A percentile compares a stretch with the other conserved stretches of the same genome.
Conservation (phyloP, 148 eudicot species). For the Chenopodium quinoa region DNA sequence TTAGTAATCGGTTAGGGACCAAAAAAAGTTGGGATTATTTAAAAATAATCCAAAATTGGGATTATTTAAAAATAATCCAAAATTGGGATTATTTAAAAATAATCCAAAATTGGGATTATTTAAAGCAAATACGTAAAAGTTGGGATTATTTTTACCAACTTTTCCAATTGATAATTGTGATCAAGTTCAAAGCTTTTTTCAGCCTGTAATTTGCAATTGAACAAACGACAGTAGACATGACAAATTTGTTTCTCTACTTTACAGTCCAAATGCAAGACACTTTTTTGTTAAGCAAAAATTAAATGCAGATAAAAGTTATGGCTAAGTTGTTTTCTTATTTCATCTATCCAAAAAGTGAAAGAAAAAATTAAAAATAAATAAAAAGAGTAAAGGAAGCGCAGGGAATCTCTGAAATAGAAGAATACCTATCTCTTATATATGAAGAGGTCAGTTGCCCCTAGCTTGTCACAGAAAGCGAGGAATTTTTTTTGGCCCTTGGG, state of each 20-base stretch:
- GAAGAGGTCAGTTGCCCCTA: slow-evolving; percentile 29
- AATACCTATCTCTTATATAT: slow-evolving; percentile 14
- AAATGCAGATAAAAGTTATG: not conserved
- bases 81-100: too few relatives aligned
- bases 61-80: too few relatives aligned
- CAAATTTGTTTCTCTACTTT: not conserved
- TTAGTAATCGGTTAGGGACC: too few relatives aligned
- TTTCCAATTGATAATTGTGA: not conserved
- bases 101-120: too few relatives aligned
- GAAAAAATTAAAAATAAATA: too few relatives aligned
- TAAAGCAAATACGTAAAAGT: too few relatives aligned
- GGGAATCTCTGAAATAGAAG: slow-evolving; percentile 27
- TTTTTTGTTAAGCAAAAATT: slow-evolving; percentile 1
- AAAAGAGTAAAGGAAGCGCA: slow-evolving; percentile 4
- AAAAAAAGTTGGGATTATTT: too few relatives aligned
- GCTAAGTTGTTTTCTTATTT: not conserved
- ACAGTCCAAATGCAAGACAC: slow-evolving; percentile 5
- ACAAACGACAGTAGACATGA: not conserved
- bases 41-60: too few relatives aligned
- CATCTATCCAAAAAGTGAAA: not conserved
- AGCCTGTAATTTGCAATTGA: not conserved
- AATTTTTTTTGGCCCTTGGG: slow-evolving; percentile 27
- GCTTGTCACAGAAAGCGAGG: slow-evolving; percentile 25
- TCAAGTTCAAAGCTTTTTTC: not conserved
- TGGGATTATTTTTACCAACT: too few relatives aligned